Evolutionary conservation across 1,139 yeast genomes (phyloP).

Genomic region (Hyphopichia buzzinii): DNA sequence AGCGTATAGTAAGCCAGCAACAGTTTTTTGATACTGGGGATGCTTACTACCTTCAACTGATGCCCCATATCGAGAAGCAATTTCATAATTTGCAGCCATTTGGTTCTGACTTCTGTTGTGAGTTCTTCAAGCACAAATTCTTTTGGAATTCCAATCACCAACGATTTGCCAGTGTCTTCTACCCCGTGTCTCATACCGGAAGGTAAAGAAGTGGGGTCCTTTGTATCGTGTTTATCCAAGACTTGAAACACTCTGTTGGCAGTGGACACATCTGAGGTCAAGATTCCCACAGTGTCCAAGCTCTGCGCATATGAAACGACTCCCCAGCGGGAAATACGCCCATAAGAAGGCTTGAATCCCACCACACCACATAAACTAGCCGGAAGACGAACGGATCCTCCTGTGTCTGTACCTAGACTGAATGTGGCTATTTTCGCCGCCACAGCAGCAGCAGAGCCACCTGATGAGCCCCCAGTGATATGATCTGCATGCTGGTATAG

Average conservation of each 20-base stretch:
- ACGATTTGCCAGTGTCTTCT: conserved; percentile 7
- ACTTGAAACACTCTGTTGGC: conserved; percentile 51
- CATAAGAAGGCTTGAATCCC: conserved; percentile 94
- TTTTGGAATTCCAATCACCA: conserved; percentile 66
- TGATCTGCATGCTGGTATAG: conserved; percentile 31
- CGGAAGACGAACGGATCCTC: conserved; percentile 92
- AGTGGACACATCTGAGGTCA: conserved; percentile 48
- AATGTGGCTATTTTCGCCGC: conserved; percentile 67
- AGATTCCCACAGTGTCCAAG: conserved; percentile 88
- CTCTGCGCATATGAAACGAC: conserved; percentile 92
- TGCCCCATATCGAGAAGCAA: conserved; percentile 50
- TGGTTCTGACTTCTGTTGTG: conserved; percentile 40
- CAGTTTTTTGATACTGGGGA: conserved; percentile 66
- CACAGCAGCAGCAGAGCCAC: conserved; percentile 94
- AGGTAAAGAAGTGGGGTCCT: conserved; percentile 78
- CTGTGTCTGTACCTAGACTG: conserved; percentile 88
- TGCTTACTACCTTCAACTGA: conserved; percentile 57
- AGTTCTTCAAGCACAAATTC: conserved; percentile 64
- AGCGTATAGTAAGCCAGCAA: conserved; percentile 85
- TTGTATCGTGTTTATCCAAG: conserved; percentile 59
- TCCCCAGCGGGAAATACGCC: conserved; percentile 89
- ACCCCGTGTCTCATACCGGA: conserved; percentile 25
- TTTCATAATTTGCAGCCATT: conserved; percentile 47
- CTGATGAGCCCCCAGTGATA: conserved; percentile 89
- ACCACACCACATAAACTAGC: conserved; percentile 80